phyloP scores from a whole-genome alignment of 352 stramenopile genomes.

The Thraustotheca clavata region DNA sequence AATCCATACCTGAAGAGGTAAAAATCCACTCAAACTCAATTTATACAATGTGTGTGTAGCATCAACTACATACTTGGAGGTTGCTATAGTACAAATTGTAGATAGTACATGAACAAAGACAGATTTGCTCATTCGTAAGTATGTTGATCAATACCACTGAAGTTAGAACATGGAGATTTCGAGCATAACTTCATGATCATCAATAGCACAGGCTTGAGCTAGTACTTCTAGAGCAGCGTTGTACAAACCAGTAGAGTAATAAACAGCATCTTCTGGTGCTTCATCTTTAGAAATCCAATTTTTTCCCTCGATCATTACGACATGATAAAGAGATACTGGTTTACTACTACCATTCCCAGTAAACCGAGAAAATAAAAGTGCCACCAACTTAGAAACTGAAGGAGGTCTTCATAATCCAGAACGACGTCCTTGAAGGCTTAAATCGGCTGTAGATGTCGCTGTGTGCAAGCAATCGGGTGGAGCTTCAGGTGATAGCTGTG shows the following conservation, averaged over 20 bases:
- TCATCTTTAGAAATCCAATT: slow-evolving; percentile 12
- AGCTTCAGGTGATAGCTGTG: too few species aligned
- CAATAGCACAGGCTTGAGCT: background rate
- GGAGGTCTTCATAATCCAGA: too few species aligned
- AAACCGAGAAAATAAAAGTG: background rate
- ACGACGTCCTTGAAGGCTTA: too few species aligned
- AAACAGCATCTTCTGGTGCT: background rate
- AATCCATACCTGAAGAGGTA: slow-evolving; percentile 1
- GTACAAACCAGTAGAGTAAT: slow-evolving; percentile 3
- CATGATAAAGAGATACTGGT: background rate
- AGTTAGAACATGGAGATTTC: background rate
- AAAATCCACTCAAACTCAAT: background rate
- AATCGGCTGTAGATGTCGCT: too few species aligned
- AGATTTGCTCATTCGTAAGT: slow-evolving; percentile 13
- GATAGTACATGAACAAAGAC: background rate
- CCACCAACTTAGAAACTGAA: background rate
- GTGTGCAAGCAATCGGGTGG: too few species aligned
- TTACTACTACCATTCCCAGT: background rate
- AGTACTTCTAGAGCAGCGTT: background rate
- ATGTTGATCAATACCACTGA: slow-evolving; percentile 4
- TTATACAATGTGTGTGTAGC: slow-evolving; percentile 9
- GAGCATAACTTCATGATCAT: background rate
- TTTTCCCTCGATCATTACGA: slow-evolving; percentile 8
- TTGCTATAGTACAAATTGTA: background rate
- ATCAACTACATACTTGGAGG: background rate